These are phyloP conservation scores for Clavariopsis aquatica DNA, from an alignment of 495 filamentous ascomycete genomes.

Conservation along the genomic window DNA sequence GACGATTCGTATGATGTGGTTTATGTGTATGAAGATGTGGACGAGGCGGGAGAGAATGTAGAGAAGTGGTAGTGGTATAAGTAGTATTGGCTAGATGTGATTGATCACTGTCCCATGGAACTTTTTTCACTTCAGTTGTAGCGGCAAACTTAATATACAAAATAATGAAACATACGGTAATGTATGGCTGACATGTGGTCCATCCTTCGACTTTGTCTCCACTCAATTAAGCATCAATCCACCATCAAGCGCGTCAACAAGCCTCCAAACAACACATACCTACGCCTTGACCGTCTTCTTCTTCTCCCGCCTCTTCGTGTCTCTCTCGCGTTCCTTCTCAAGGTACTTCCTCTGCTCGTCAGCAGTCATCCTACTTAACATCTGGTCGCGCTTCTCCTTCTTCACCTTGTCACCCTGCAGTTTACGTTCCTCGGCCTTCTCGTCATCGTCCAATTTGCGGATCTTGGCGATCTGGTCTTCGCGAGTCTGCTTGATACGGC, in stretches of 20 bases:
- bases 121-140: neutral
- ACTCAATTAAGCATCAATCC: neutral
- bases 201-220: neutral
- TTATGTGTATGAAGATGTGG: neutral
- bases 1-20: neutral
- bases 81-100: neutral
- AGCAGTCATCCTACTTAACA: slow-evolving; percentile 78
- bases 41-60: neutral
- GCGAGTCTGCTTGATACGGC: slow-evolving; percentile 75
- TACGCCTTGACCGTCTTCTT: slow-evolving; percentile 39
- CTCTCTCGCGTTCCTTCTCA: slow-evolving; percentile 86
- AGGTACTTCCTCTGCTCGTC: slow-evolving; percentile 95
- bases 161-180: neutral
- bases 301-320: slow-evolving; percentile 57
- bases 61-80: neutral
- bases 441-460: slow-evolving; percentile 79
- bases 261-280: neutral
- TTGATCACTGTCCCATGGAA: neutral
- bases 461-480: slow-evolving; percentile 83
- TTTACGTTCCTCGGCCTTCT: slow-evolving; percentile 87
- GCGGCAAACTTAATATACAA: neutral
- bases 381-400: slow-evolving; percentile 88
- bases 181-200: neutral
- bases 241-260: neutral
- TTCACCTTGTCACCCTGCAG: slow-evolving; percentile 77